Percentiles rank a stretch among this genome's conserved stretches.
These are phyloP conservation scores for Begonia peltatifolia DNA, from an alignment of 306 rosid species.

Conservation along the genomic window DNA sequence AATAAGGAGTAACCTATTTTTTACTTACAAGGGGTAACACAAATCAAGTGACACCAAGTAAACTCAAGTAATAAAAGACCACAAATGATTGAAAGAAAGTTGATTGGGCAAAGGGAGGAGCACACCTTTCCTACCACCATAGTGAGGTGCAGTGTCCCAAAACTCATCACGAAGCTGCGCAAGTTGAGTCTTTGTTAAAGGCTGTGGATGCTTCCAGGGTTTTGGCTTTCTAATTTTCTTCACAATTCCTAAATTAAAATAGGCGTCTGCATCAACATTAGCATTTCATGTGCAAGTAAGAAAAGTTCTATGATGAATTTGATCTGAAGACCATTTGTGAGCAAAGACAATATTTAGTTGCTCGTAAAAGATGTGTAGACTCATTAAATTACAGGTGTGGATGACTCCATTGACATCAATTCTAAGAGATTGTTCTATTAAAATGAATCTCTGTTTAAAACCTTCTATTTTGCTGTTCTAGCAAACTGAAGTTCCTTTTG, in stretches of 20 bases:
- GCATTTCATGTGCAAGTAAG: conserved; percentile 1
- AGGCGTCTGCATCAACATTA: conserved; percentile 8
- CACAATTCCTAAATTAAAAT: conserved; percentile 34
- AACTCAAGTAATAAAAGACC: background rate
- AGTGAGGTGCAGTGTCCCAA: conserved; percentile 99
- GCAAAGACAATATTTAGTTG: no score
- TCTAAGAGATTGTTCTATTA: no score
- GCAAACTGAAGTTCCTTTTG: no score
- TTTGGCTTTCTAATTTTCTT: conserved; percentile 88
- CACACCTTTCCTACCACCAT: conserved; percentile 93
- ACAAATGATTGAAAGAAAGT: background rate
- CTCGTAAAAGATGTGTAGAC: no score
- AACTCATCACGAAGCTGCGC: conserved; percentile 85
- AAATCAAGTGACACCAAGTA: no score
- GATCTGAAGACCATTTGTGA: no score
- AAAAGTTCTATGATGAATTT: background rate
- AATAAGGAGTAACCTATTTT: no score
- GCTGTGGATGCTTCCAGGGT: conserved; percentile 99
- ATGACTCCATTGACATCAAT: no score
- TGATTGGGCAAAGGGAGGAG: background rate
- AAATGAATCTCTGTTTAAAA: no score
- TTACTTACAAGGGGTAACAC: no score
- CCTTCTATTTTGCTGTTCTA: no score
- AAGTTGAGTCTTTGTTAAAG: conserved; percentile 80
- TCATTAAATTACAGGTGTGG: no score